A percentile compares a stretch with the other conserved stretches of the same genome.
phyloP scores from a whole-genome alignment of 306 rosid species.

The Vicia villosa region DNA sequence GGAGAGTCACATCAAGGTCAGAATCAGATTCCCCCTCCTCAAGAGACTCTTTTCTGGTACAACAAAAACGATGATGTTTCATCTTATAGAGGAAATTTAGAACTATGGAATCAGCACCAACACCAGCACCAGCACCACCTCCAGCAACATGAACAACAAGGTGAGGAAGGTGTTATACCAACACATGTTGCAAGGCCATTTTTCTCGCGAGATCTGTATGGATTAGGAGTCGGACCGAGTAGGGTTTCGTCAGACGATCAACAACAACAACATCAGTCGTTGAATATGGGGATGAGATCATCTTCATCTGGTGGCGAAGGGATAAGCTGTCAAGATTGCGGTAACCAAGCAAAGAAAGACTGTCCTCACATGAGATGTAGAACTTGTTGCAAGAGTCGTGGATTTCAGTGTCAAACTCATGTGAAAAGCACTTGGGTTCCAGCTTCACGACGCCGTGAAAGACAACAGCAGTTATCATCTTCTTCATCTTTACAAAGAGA shows the following conservation, averaged over 20 bases:
- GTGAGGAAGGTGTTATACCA: neutral
- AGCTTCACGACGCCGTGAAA: constrained; percentile 77
- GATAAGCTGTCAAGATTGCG: constrained; percentile 90
- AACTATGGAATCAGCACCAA: constrained; percentile 78
- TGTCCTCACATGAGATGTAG: constrained; percentile 87
- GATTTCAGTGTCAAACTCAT: constrained; percentile 83
- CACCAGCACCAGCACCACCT: constrained; percentile 49
- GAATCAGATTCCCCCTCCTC: constrained; percentile 45
- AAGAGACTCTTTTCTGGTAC: constrained; percentile 65
- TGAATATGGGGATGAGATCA: neutral
- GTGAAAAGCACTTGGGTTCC: constrained; percentile 95
- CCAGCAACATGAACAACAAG: constrained; percentile 37
- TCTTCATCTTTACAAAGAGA: constrained; percentile 48
- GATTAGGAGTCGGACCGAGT: constrained; percentile 70
- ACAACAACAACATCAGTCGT: constrained; percentile 44
- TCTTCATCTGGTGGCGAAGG: constrained; percentile 35
- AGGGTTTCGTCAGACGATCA: constrained; percentile 57
- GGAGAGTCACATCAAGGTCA: neutral
- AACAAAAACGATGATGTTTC: constrained; percentile 56
- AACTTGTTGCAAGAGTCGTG: constrained; percentile 95
- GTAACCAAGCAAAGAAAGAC: constrained; percentile 95
- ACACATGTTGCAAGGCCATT: constrained; percentile 38
- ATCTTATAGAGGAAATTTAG: constrained; percentile 61
- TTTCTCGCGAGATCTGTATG: constrained; percentile 76
- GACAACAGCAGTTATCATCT: constrained; percentile 52